Conservation (phyloP, 2,329 filamentous ascomycete genomes). For the Calonectria pteridis region DNA sequence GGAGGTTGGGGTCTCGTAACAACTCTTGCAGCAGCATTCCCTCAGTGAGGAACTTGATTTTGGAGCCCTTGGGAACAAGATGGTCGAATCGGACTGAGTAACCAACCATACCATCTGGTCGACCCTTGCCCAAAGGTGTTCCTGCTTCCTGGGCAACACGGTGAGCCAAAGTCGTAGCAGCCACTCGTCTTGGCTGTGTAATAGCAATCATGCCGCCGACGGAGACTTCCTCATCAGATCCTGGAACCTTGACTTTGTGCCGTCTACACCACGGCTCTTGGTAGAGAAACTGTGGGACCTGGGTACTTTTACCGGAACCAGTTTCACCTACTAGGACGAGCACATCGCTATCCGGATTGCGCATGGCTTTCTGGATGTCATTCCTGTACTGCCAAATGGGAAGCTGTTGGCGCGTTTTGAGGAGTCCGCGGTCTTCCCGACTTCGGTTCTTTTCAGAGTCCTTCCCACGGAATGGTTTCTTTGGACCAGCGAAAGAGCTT, state of each 20-base stretch:
- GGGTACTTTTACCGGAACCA: slow-evolving; percentile 96
- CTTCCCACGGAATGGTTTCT: slow-evolving; percentile 21
- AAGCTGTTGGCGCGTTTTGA: slow-evolving; percentile 72
- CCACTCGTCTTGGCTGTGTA: slow-evolving; percentile 93
- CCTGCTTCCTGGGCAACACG: slow-evolving; percentile 85
- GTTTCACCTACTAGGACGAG: slow-evolving; percentile 93
- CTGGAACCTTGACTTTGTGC: slow-evolving; percentile 63
- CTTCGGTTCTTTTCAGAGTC: slow-evolving; percentile 31
- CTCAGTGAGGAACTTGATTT: slow-evolving; percentile 94
- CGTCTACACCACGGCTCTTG: slow-evolving; percentile 82
- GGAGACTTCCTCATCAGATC: slow-evolving; percentile 55
- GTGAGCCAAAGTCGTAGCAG: slow-evolving; percentile 89
- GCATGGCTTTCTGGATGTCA: slow-evolving; percentile 75
- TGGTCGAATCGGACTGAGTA: slow-evolving; percentile 97
- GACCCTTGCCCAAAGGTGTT: slow-evolving; percentile 61
- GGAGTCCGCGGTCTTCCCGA: slow-evolving; percentile 49
- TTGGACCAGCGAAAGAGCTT: background rate
- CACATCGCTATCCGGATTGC: slow-evolving; percentile 71
- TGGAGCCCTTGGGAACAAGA: slow-evolving; percentile 82
- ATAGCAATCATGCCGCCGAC: slow-evolving; percentile 90
- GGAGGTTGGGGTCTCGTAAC: slow-evolving; percentile 83
- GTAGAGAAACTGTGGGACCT: slow-evolving; percentile 91
- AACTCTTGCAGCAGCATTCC: slow-evolving; percentile 97
- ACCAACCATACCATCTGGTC: slow-evolving; percentile 72
- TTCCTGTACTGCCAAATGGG: slow-evolving; percentile 84